phyloP scores from a whole-genome alignment of 306 rosid genomes.

The Gleditsia sinensis region DNA sequence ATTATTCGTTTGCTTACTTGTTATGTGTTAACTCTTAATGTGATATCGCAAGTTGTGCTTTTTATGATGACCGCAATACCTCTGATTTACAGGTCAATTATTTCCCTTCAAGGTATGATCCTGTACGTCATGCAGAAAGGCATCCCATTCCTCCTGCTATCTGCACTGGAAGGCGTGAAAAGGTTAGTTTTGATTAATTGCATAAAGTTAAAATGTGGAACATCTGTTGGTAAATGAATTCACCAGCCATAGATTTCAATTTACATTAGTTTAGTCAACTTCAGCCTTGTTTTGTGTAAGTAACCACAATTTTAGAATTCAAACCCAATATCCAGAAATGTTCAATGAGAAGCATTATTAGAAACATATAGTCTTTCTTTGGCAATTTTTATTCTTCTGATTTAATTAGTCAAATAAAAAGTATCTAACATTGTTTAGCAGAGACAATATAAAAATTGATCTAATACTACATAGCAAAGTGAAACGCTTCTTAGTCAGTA shows the following conservation, averaged over 20 bases:
- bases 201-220: neutral
- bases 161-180: conserved; percentile 66
- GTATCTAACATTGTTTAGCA: too few species aligned
- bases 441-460: too few species aligned
- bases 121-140: conserved; percentile 71
- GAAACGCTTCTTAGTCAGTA: too few species aligned
- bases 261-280: neutral
- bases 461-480: too few species aligned
- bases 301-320: neutral
- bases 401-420: too few species aligned
- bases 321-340: conserved; percentile 1
- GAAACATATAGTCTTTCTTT: neutral
- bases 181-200: conserved; percentile 47
- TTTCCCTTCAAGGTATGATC: conserved; percentile 82
- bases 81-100: conserved; percentile 59
- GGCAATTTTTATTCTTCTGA: neutral
- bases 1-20: conserved; percentile 7
- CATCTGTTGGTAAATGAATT: conserved; percentile 28
- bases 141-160: conserved; percentile 57
- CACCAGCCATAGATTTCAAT: neutral
- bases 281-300: neutral
- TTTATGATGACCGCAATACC: conserved; percentile 5
- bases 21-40: neutral
- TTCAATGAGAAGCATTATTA: conserved; percentile 2
- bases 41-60: neutral